A percentile compares a stretch with the other conserved stretches of the same genome.
phyloP scores from a whole-genome alignment of 306 rosid genomes.

The Sphenostylis stenocarpa region DNA sequence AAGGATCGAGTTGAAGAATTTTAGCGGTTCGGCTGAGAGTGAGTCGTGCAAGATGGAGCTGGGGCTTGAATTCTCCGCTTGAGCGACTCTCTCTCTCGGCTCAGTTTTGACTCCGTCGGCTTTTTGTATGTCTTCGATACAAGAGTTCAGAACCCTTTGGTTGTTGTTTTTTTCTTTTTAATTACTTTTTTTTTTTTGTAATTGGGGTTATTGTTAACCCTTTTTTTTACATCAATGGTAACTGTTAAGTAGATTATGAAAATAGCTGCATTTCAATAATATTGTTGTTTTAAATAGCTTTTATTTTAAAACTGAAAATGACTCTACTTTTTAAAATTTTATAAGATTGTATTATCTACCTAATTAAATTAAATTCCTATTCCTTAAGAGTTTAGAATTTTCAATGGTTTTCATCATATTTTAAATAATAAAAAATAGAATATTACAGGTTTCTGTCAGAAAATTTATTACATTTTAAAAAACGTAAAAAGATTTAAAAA shows the following conservation, averaged over 20 bases:
- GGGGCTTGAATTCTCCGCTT: conserved; percentile 52
- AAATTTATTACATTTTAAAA: too few relatives aligned
- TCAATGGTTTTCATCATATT: background rate
- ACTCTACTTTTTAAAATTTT: background rate
- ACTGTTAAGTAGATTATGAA: conserved; percentile 13
- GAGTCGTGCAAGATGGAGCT: conserved; percentile 38
- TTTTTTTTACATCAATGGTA: background rate
- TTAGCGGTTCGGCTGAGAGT: background rate
- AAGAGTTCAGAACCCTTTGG: conserved; percentile 8
- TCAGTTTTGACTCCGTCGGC: conserved; percentile 46
- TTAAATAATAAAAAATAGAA: too few relatives aligned
- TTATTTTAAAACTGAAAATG: background rate
- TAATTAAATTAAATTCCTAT: background rate
- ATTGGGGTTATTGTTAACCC: background rate
- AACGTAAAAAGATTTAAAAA: too few relatives aligned
- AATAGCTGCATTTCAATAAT: background rate
- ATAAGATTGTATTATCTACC: too few relatives aligned
- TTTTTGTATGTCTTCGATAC: conserved; percentile 2
- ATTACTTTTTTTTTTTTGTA: background rate
- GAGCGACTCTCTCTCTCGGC: conserved; percentile 34
- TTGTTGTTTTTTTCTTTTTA: background rate
- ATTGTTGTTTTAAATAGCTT: too few relatives aligned
- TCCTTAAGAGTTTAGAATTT: background rate
- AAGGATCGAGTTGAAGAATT: conserved; percentile 40
- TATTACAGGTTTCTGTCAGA: too few relatives aligned